Conservation (phyloP, 164 flowering plant genomes). For the Sedum album region DNA sequence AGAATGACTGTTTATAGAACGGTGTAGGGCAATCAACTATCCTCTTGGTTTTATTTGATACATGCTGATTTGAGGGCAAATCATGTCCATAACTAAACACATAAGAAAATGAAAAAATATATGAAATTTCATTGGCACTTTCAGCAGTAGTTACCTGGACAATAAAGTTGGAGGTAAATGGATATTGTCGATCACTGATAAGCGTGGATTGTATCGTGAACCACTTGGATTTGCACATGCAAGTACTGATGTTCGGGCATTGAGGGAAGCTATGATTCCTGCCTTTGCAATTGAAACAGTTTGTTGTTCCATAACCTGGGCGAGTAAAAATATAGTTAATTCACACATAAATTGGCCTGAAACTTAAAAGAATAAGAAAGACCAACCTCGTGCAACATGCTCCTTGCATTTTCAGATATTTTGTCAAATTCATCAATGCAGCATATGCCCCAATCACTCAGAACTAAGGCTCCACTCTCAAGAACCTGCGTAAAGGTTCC, state of each 20-base stretch:
- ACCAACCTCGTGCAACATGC: constrained; percentile 94
- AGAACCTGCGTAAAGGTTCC: constrained; percentile 45
- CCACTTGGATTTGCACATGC: constrained; percentile 99
- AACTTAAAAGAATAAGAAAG: not conserved
- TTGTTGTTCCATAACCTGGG: constrained; percentile 98
- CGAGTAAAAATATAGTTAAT: not conserved
- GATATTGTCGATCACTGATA: constrained; percentile 95
- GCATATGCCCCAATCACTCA: constrained; percentile 94
- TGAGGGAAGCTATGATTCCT: constrained; percentile 95
- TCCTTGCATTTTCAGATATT: constrained; percentile 95
- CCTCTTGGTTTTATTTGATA: not conserved
- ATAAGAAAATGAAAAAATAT: constrained; percentile 31
- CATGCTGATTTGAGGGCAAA: constrained; percentile 9
- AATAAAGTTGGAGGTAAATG: constrained; percentile 95
- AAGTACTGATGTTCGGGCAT: constrained; percentile 94
- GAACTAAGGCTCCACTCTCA: constrained; percentile 96
- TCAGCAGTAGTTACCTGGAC: constrained; percentile 51
- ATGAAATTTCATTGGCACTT: not conserved
- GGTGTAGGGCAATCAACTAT: not conserved
- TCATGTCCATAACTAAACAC: constrained; percentile 33
- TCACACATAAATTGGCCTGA: too few relatives aligned
- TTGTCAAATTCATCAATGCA: constrained; percentile 99
- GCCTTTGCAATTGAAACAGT: constrained; percentile 98
- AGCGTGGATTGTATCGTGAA: constrained; percentile 92
- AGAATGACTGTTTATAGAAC: too few relatives aligned